Base-by-base conservation (phyloP, 1,139 yeast genomes). In the Candida sp. region DNA sequence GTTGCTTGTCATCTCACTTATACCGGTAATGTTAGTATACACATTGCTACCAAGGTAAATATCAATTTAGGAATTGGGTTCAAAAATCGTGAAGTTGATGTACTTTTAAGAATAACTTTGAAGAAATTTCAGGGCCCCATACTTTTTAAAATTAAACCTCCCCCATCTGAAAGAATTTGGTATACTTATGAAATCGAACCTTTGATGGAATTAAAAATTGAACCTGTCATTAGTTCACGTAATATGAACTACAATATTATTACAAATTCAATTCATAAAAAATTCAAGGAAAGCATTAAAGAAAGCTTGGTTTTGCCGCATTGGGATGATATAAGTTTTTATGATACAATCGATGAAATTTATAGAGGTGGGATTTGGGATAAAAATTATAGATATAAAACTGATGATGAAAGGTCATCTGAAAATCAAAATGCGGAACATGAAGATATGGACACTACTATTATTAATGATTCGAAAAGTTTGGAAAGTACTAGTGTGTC, bases 351-450 rank as follows among this genome's bases (percentile, higher is more conserved):
- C 1, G 71, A 66, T 19, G 95, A 88, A 49, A 62, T 87, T 11
- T 93, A 82, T 58, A 77, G 97, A 50, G 98, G 97, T 39, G 99
- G 99, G 12, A 82, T 93, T 22, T 93, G 98, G 98, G 88, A 84
- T 47, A 71, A 69, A 34, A 46, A 63, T 11, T 61, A 21, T 9
- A 47, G 48, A 5, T 35, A 37, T 12, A 22, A 38, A 7, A 39
- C 44, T 42, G 42, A 42, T 39, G 33, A 53, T 39, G 40, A 33
- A 5, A 38, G 36, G 11, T 33, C 32, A 4, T 48, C 41, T 12
- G 37, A 32, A 15, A 35, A 39, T 19, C 39, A 43, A 29, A 36
- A 43, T 19, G 39, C 29, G 1, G 36, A 21, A 1, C 37, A 39
- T 23, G 37, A 15, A 15, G 41, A 43, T 27, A 38, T 33, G 11